Conservation (phyloP, 2,329 filamentous ascomycete species). For the Ophiostoma australiae region DNA sequence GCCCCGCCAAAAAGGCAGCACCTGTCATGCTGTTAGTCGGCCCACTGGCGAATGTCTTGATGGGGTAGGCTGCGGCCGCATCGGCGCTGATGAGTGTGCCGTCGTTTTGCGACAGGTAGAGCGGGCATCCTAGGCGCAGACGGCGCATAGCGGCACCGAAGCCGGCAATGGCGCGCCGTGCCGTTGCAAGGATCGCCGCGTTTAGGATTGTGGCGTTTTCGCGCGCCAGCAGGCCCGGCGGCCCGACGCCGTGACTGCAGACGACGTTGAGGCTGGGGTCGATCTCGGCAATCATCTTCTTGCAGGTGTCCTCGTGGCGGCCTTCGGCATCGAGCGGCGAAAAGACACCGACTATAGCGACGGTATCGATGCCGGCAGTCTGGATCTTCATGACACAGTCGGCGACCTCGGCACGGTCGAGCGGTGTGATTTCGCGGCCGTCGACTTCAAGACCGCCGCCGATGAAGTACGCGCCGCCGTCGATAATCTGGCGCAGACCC, state of each 20-base stretch:
- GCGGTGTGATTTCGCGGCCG: conserved; percentile 42
- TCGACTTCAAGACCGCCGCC: conserved; percentile 52
- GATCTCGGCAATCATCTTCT: conserved; percentile 44
- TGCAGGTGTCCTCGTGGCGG: conserved; percentile 48
- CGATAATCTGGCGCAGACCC: conserved; percentile 37
- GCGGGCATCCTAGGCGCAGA: conserved; percentile 36
- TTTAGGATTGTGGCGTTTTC: conserved; percentile 53
- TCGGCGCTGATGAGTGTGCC: conserved; percentile 43
- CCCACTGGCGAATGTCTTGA: conserved; percentile 41
- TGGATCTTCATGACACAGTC: conserved; percentile 28
- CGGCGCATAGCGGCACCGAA: conserved; percentile 44
- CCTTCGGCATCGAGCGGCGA: conserved; percentile 52
- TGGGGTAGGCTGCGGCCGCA: conserved; percentile 41
- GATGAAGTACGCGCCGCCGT: conserved; percentile 44
- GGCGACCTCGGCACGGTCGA: conserved; percentile 38
- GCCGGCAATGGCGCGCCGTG: conserved; percentile 41
- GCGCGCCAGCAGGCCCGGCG: conserved; percentile 42
- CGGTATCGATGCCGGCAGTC: conserved; percentile 34
- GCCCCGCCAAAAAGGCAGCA: conserved; percentile 41
- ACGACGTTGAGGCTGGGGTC: conserved; percentile 34
- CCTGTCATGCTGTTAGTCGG: conserved; percentile 40
- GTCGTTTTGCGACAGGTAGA: conserved; percentile 49
- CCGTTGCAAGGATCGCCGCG: conserved; percentile 45
- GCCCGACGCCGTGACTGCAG: conserved; percentile 34
- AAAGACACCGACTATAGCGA: conserved; percentile 55